Conservation (phyloP, 2,329 filamentous ascomycete species). For the Metarhizium guizhouense region DNA sequence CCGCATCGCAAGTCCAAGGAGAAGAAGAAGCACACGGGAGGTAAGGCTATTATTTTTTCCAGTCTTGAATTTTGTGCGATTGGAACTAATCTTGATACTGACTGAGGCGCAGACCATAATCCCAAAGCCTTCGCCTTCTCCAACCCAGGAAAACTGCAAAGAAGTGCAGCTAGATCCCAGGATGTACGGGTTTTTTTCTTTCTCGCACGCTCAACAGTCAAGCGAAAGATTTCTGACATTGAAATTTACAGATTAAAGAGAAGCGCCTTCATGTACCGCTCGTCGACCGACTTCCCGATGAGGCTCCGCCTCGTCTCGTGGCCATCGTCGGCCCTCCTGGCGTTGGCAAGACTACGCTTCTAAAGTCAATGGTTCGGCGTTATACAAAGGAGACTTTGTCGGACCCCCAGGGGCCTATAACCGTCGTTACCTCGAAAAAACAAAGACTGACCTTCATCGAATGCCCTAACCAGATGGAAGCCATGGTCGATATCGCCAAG, state of each 20-base stretch:
- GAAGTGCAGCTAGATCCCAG: constrained; percentile 62
- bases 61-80: neutral
- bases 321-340: constrained; percentile 91
- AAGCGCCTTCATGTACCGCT: constrained; percentile 93
- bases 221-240: neutral
- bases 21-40: constrained; percentile 63
- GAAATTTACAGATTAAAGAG: constrained; percentile 64
- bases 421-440: constrained; percentile 92
- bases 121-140: constrained; percentile 86
- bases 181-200: constrained; percentile 41
- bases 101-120: constrained; percentile 51
- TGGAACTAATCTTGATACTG: constrained; percentile 6
- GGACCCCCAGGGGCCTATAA: constrained; percentile 83
- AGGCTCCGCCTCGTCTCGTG: constrained; percentile 87
- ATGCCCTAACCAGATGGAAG: constrained; percentile 91
- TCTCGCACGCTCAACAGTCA: neutral
- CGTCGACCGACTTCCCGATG: constrained; percentile 90
- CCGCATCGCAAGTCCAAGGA: constrained; percentile 82
- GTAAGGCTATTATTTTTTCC: constrained; percentile 23
- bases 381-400: constrained; percentile 95
- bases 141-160: constrained; percentile 70
- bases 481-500: constrained; percentile 96
- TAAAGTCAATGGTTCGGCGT: constrained; percentile 87
- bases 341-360: constrained; percentile 88
- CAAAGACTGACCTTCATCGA: constrained; percentile 92